phyloP scores from a whole-genome alignment of 2,329 filamentous ascomycete species.

The Xylaria digitata region DNA sequence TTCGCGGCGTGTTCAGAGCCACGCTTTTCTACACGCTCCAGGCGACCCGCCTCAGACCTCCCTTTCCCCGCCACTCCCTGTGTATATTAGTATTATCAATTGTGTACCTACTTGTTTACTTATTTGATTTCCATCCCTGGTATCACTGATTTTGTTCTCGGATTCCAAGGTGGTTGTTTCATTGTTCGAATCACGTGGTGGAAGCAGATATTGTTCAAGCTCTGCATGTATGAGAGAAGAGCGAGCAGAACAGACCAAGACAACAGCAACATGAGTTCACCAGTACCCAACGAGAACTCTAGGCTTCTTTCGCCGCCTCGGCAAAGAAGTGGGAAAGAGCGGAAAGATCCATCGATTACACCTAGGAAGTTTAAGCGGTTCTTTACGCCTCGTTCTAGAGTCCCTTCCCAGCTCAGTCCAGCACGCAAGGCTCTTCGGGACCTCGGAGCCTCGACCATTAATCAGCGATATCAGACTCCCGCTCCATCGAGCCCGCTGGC shows the following conservation, averaged over 20 bases:
- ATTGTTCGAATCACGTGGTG: constrained; percentile 14
- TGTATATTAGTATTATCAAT: constrained; percentile 30
- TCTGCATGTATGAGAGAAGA: constrained; percentile 2
- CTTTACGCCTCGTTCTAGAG: constrained; percentile 62
- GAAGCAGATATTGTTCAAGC: neutral
- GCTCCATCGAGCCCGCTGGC: constrained; percentile 55
- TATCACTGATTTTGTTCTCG: constrained; percentile 10
- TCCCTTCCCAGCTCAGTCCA: constrained; percentile 53
- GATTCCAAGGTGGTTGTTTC: constrained; percentile 9
- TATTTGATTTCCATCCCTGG: constrained; percentile 1
- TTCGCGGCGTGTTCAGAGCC: constrained; percentile 36
- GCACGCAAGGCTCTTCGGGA: constrained; percentile 56
- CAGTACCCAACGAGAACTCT: constrained; percentile 36
- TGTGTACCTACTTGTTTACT: constrained; percentile 13
- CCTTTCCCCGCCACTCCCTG: constrained; percentile 38
- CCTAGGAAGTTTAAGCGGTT: constrained; percentile 65
- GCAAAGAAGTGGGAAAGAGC: constrained; percentile 55
- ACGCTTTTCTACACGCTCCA: constrained; percentile 30
- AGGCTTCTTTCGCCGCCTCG: constrained; percentile 45
- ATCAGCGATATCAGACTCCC: constrained; percentile 54
- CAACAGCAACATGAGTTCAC: constrained; percentile 36
- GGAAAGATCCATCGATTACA: constrained; percentile 63
- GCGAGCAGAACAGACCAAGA: neutral
- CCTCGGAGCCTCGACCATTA: constrained; percentile 55
- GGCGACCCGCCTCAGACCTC: constrained; percentile 19